Evolutionary conservation across 108 stramenopile genomes (phyloP), one percentile per base, ranked within the genome.

Genomic region (Pseudonitzschia multistriata): DNA sequence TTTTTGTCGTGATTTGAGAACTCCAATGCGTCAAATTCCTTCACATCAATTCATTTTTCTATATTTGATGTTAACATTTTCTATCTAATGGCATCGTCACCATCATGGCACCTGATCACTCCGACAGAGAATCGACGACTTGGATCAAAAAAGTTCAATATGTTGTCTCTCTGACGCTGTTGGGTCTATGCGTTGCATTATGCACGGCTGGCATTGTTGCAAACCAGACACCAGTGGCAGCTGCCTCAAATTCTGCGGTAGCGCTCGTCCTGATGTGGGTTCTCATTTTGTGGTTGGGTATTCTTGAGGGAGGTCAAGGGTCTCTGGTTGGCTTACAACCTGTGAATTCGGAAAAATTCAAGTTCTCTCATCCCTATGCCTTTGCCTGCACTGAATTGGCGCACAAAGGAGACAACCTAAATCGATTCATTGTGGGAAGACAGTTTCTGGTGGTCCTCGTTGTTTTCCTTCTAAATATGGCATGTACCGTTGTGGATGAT

Each of bases 371-470:
- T 65, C 77, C 83, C 3, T 79, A 84, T 77, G 74, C 88, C 17
- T 81, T 81, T 81, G 76, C 83, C 64, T 74, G 73, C 66, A 77
- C 79, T 48, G 70, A 65, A 40, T 63, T 81, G 64, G 74, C 73
- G 64, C 82, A 88, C 83, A 86, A 80, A 79, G 92, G 92, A 53
- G 89, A 93, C 81, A 90, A 90, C 85, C 70, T 93, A 25, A 88
- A 93, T 50, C 84, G 91, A 28, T 93, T 87, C 79, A 70, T 93
- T 8, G 74, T 93, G 79, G 89, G 92, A 49, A 86, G 93, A 86
- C 92, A 93, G 75, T 91, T 93, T 81, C 87, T 93, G 86, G 92
- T 93, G 36, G 74, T 90, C 48, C 60, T 88, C 61, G 75, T 87
- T 29, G 85, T 87, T 62, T 93, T 93, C 65, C 68, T 78, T 49